Conservation (phyloP, 176 grass and related monocot genomes). For the Carex myosuroides region DNA sequence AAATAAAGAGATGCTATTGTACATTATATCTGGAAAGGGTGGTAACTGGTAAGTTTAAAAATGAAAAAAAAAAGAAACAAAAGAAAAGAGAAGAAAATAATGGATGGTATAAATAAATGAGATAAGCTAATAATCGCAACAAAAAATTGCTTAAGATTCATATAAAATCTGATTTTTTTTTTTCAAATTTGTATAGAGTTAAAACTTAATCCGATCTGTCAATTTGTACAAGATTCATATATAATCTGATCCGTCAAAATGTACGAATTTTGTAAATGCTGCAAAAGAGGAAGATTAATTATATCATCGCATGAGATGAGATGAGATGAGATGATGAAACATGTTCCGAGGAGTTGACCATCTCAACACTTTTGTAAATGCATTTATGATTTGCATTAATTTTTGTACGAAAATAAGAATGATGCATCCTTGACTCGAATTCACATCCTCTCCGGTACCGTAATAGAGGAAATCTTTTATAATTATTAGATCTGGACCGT, state of each 20-base stretch:
- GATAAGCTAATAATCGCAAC: too few relatives aligned
- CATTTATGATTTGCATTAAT: neutral
- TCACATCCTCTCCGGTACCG: too few relatives aligned
- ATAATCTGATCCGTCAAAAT: too few relatives aligned
- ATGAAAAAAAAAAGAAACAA: neutral
- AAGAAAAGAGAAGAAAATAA: too few relatives aligned
- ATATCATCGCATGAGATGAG: neutral
- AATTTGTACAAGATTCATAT: too few relatives aligned
- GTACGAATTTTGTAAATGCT: neutral
- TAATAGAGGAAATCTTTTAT: too few relatives aligned
- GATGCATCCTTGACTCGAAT: neutral
- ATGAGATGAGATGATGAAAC: conserved; percentile 6
- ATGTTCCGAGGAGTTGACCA: conserved; percentile 7
- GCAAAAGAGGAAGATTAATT: neutral
- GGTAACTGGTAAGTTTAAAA: neutral
- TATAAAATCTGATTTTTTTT: too few relatives aligned
- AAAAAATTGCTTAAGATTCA: too few relatives aligned
- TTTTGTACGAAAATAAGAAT: neutral
- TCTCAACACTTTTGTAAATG: neutral
- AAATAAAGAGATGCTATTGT: neutral
- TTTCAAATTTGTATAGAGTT: too few relatives aligned
- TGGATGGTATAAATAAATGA: too few relatives aligned
- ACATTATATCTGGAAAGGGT: neutral
- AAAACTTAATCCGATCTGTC: too few relatives aligned
- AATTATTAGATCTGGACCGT: too few relatives aligned